phyloP scores from a whole-genome alignment of 2,329 filamentous ascomycete species.

The Fusarium sacchari region DNA sequence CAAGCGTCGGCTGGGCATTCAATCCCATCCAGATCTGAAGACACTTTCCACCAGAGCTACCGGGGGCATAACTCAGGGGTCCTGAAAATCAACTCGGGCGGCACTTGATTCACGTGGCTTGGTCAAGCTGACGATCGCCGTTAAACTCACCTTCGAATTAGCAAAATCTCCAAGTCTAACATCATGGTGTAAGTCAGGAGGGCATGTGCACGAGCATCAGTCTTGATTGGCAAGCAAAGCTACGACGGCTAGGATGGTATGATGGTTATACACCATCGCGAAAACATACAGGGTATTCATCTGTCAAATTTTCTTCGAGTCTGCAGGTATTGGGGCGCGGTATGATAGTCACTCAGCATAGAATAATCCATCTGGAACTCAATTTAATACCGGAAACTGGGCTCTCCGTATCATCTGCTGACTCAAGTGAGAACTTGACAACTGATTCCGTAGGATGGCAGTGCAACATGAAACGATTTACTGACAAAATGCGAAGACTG shows the following conservation, averaged over 20 bases:
- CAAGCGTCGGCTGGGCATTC: slow-evolving; percentile 13
- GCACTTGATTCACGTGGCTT: slow-evolving; percentile 42
- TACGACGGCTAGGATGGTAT: too few species aligned
- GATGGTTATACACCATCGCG: slow-evolving; percentile 10
- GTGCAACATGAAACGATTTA: slow-evolving; percentile 21
- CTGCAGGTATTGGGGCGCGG: background rate
- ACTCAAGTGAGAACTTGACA: slow-evolving; percentile 30
- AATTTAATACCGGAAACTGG: slow-evolving; percentile 15
- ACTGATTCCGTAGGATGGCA: slow-evolving; percentile 14
- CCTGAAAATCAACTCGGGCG: slow-evolving; percentile 30
- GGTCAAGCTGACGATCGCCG: slow-evolving; percentile 25
- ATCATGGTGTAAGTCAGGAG: slow-evolving; percentile 6
- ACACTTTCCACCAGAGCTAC: slow-evolving; percentile 13
- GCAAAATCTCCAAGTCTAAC: background rate
- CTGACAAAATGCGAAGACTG: background rate
- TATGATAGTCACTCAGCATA: background rate
- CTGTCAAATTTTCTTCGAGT: background rate
- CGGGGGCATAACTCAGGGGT: slow-evolving; percentile 31
- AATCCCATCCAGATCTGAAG: slow-evolving; percentile 4
- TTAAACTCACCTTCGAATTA: background rate
- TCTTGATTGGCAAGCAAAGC: slow-evolving; percentile 14
- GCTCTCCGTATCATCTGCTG: slow-evolving; percentile 7
- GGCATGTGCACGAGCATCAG: slow-evolving; percentile 11
- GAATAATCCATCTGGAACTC: background rate
- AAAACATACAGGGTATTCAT: background rate